Evolutionary conservation across 202 grass and related monocot species (phyloP).

Genomic region (Panicum virgatum): DNA sequence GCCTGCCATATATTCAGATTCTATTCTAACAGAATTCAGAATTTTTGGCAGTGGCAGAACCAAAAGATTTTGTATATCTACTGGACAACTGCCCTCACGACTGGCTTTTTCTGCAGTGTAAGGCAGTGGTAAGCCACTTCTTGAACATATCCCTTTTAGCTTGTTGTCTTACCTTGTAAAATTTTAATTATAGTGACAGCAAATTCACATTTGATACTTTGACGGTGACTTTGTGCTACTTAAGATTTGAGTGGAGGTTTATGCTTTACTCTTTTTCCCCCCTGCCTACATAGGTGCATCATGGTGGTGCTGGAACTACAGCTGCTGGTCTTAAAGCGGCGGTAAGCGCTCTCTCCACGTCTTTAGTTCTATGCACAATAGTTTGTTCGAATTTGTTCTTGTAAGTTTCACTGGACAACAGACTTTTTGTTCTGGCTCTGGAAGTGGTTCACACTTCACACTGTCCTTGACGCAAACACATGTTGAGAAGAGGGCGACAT

Average conservation of each 20-base stretch:
- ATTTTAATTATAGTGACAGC: not conserved
- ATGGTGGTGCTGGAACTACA: constrained; percentile 95
- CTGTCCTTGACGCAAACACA: constrained; percentile 5
- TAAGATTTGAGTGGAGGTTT: not conserved
- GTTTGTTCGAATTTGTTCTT: not conserved
- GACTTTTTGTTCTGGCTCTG: not conserved
- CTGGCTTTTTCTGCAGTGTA: constrained; percentile 95
- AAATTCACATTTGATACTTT: not conserved
- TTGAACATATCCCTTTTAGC: constrained; percentile 7
- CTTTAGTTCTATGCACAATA: not conserved
- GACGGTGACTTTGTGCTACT: not conserved
- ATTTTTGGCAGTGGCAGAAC: constrained; percentile 65
- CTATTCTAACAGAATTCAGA: constrained; percentile 23
- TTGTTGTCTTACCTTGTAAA: not conserved
- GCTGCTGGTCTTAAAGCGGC: constrained; percentile 91
- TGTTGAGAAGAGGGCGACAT: not conserved
- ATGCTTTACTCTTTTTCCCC: not conserved
- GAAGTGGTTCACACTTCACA: not conserved
- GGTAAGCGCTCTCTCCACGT: constrained; percentile 21
- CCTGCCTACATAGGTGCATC: constrained; percentile 69
- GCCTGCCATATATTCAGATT: constrained; percentile 32
- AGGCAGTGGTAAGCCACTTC: constrained; percentile 72
- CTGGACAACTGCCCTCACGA: constrained; percentile 96
- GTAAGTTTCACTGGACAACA: not conserved
- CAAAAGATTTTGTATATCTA: constrained; percentile 80